These are phyloP conservation scores for Fraxinus sp. DNA, from an alignment of 305 asterid genomes.

Conservation along the genomic window DNA sequence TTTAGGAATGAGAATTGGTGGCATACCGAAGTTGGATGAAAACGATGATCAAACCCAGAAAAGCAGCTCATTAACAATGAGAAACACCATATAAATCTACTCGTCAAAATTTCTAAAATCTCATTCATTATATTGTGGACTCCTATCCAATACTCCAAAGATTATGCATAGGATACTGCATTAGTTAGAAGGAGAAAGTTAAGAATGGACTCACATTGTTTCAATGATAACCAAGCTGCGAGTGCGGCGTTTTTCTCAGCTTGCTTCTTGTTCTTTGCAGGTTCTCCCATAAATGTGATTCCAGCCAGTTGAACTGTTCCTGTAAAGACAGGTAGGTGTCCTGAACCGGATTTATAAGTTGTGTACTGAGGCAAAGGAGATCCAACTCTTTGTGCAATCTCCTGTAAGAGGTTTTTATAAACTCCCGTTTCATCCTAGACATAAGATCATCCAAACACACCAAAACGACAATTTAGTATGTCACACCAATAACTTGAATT, in stretches of 20 bases:
- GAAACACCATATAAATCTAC: background rate
- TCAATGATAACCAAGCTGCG: slow-evolving; percentile 65
- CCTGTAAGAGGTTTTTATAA: slow-evolving; percentile 73
- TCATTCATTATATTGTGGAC: background rate
- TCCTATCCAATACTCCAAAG: background rate
- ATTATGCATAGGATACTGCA: background rate
- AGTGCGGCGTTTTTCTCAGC: slow-evolving; percentile 83
- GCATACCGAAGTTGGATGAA: background rate
- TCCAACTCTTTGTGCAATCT: slow-evolving; percentile 75
- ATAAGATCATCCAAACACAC: background rate
- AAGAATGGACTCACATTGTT: slow-evolving; percentile 53
- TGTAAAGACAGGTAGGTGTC: slow-evolving; percentile 70
- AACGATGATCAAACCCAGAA: background rate
- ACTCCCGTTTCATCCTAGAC: slow-evolving; percentile 79
- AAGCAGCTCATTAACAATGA: background rate
- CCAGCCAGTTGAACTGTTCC: slow-evolving; percentile 74
- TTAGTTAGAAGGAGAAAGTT: background rate
- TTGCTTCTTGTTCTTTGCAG: slow-evolving; percentile 84
- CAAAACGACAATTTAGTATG: background rate
- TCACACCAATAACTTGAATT: background rate
- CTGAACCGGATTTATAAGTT: slow-evolving; percentile 58
- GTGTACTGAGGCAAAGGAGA: slow-evolving; percentile 70
- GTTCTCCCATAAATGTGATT: slow-evolving; percentile 65
- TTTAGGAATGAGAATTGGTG: background rate
- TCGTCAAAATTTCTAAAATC: background rate